A percentile compares a stretch with the other conserved stretches of the same genome.
phyloP scores from a whole-genome alignment of 148 eudicot genomes.

The Cornus florida region DNA sequence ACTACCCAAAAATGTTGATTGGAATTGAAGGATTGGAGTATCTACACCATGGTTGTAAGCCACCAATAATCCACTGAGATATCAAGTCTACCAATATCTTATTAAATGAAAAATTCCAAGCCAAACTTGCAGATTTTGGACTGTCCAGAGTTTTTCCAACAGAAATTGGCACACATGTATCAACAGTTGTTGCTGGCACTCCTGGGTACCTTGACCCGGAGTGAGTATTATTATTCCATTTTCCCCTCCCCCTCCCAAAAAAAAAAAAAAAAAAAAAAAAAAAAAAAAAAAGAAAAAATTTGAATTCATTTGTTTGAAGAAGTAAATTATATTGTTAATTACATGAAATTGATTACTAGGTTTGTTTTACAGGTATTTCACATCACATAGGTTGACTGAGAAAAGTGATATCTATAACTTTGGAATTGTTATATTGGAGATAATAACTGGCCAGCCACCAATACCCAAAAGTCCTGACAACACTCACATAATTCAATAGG shows the following conservation, averaged over 20 bases:
- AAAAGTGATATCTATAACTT: constrained; percentile 9
- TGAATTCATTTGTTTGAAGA: too few species aligned
- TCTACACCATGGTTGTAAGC: constrained; percentile 8
- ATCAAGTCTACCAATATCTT: constrained; percentile 9
- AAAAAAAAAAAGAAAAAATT: too few species aligned
- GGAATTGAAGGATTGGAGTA: constrained; percentile 3
- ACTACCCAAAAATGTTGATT: not conserved
- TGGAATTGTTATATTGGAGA: constrained; percentile 12
- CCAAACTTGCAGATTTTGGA: constrained; percentile 8
- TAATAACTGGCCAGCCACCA: constrained; percentile 2
- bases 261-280: too few species aligned
- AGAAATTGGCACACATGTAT: not conserved
- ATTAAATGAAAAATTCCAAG: not conserved
- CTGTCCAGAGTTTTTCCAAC: not conserved
- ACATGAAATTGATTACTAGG: too few species aligned
- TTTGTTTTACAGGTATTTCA: not conserved
- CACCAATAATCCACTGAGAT: constrained; percentile 17
- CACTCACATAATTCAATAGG: not conserved
- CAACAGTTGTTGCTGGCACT: constrained; percentile 7
- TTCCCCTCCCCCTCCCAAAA: too few species aligned
- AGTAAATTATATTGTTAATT: too few species aligned
- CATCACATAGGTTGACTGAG: not conserved
- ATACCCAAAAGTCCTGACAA: not conserved
- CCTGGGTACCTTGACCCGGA: not conserved
- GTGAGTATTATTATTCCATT: too few species aligned